Evolutionary conservation across 2,329 filamentous ascomycete species (phyloP).

Genomic region (Fusarium nygamai): DNA sequence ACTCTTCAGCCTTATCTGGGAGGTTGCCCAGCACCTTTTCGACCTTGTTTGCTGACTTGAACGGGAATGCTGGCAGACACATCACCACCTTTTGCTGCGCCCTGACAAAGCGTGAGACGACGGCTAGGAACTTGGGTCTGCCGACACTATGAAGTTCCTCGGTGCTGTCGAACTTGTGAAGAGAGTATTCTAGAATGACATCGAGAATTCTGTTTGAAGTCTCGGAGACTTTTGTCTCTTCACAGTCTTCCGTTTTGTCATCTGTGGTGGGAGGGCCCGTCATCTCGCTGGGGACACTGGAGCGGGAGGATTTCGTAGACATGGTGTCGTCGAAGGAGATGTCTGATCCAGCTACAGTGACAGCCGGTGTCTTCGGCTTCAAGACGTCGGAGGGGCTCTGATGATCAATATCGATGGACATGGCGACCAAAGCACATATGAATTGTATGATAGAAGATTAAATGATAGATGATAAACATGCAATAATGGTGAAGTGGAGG

Average conservation of each 20-base stretch:
- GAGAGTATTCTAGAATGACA: neutral
- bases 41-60: conserved; percentile 48
- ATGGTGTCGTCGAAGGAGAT: neutral
- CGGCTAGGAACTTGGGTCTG: neutral
- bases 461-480: neutral
- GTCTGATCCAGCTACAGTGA: neutral
- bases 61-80: conserved; percentile 47
- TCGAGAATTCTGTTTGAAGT: neutral
- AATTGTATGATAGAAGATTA: neutral
- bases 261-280: neutral
- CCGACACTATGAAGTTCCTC: neutral
- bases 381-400: neutral
- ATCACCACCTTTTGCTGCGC: neutral
- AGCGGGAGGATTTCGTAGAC: neutral
- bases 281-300: neutral
- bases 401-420: neutral
- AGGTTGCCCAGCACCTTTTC: conserved; percentile 45
- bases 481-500: neutral
- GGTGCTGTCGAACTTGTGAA: conserved; percentile 6
- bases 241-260: neutral
- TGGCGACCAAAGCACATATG: neutral
- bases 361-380: neutral
- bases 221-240: neutral
- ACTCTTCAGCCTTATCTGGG: conserved; percentile 47
- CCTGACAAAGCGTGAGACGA: neutral